Evolutionary conservation across 306 rosid genomes (phyloP).

Genomic region (Vigna hirtella): DNA sequence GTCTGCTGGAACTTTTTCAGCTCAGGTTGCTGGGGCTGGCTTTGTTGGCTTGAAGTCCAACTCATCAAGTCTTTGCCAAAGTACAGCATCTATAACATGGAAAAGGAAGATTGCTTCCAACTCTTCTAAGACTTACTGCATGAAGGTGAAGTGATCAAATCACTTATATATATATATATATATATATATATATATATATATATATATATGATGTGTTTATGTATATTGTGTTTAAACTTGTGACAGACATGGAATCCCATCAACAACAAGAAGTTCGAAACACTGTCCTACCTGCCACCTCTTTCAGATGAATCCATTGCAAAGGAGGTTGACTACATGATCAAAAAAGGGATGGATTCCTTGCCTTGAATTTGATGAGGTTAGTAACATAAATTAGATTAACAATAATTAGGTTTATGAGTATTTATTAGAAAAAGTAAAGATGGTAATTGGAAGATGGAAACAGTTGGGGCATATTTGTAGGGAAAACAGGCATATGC

Average conservation of each 20-base stretch:
- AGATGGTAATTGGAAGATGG: conserved; percentile 4
- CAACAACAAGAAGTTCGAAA: conserved; percentile 72
- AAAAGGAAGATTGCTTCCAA: conserved; percentile 59
- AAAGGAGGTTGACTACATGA: conserved; percentile 79
- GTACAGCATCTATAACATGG: conserved; percentile 50
- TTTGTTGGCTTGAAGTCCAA: conserved; percentile 61
- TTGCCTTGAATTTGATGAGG: conserved; percentile 87
- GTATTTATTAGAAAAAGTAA: too few species aligned
- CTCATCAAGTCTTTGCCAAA: conserved; percentile 46
- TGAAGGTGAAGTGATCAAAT: conserved; percentile 61
- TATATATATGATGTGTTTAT: not conserved
- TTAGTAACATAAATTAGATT: conserved; percentile 21
- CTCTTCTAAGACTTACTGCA: conserved; percentile 67
- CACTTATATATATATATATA: not conserved
- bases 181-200: not conserved
- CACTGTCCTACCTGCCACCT: conserved; percentile 80
- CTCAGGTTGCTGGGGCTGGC: conserved; percentile 41
- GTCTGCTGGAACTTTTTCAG: conserved; percentile 55
- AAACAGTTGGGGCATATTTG: conserved; percentile 58
- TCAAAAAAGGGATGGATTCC: conserved; percentile 80
- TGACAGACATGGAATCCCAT: conserved; percentile 84
- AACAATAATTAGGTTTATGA: too few species aligned
- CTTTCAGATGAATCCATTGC: conserved; percentile 75
- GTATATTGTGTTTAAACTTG: conserved; percentile 40
- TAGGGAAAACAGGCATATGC: conserved; percentile 68